These are phyloP conservation scores for Pichia gijzeniarum DNA, from an alignment of 805 yeast genomes.

Conservation along the genomic window DNA sequence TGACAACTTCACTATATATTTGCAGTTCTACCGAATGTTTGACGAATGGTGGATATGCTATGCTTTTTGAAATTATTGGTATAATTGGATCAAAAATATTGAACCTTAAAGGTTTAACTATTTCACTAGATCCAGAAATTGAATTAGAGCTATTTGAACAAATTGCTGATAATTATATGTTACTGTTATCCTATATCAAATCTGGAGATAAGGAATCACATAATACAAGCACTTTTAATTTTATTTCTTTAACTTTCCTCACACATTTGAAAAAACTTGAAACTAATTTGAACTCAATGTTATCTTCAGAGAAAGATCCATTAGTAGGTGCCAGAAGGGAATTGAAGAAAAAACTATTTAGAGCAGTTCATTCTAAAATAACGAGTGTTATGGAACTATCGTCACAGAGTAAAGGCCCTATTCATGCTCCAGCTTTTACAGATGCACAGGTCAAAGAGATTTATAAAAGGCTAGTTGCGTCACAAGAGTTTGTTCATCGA, in stretches of 20 bases:
- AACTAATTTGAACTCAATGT: not conserved
- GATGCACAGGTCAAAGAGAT: slow-evolving; percentile 1
- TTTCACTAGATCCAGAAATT: not conserved
- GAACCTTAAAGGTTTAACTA: slow-evolving; percentile 23
- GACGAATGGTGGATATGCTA: slow-evolving; percentile 39
- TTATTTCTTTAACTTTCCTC: not conserved
- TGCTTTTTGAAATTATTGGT: slow-evolving; percentile 57
- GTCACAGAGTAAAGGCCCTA: not conserved
- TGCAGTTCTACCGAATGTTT: slow-evolving; percentile 33
- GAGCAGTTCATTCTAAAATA: not conserved
- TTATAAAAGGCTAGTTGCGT: slow-evolving; percentile 24
- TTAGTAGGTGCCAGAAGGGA: slow-evolving; percentile 1
- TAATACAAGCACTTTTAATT: not conserved
- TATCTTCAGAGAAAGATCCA: not conserved
- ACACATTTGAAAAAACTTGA: not conserved
- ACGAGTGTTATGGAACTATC: not conserved
- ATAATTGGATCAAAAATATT: slow-evolving; percentile 47
- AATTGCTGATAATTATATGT: not conserved
- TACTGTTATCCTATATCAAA: not conserved
- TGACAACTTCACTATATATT: slow-evolving; percentile 14
- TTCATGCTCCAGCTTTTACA: not conserved
- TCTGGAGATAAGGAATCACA: not conserved
- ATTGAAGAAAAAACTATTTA: not conserved
- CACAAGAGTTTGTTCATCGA: slow-evolving; percentile 30
- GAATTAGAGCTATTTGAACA: slow-evolving; percentile 8